Base-by-base conservation (phyloP, 208 protist species). In the Polymyxa betae region DNA sequence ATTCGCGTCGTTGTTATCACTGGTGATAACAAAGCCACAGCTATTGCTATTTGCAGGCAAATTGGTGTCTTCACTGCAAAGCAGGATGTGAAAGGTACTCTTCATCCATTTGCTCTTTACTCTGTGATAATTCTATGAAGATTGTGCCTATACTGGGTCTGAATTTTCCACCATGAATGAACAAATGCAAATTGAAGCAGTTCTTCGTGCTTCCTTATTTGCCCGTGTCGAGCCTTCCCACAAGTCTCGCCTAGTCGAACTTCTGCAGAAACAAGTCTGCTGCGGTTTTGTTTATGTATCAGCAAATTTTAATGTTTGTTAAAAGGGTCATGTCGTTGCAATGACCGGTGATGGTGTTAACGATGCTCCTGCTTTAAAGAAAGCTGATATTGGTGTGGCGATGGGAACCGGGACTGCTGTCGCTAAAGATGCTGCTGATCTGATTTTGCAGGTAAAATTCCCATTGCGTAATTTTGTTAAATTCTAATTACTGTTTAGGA, bases 1-100 rank as follows among this genome's bases (percentile, higher is more conserved):
- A 98, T 99, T 68, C 95, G 97, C 38, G 97, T 99, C n/a, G 95
- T 99, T 68, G 97, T 99, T 91, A 98, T 99, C 90, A 99, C 98
- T 10, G 98, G 94, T 60, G 93, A 94, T 90, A 94, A 96, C 77
- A 91, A 93, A 90, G 38, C 94, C 38, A 99, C 98, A 0, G 98
- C 97, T 24, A 95, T 98, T 92, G 95, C 97, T 0, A 97, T 99
- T 91, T 97, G 97, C 90, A 89, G 94, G 16, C 92, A 98, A 91
- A 97, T 98, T 89, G 97, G 97, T 43, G 94, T 99, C 20, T 92
- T 98, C 43, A 90, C 90, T 0, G 78, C 91, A n/a, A 88, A 88
- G 46, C 91, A 95, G 90, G 54, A 92, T 60, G 0, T 82, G 5
- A 43, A 82, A 45, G 72, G 72, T 82, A 82, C 40, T 35, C 40